Conservation (phyloP, 306 rosid species). For the Quercus wislizeni region DNA sequence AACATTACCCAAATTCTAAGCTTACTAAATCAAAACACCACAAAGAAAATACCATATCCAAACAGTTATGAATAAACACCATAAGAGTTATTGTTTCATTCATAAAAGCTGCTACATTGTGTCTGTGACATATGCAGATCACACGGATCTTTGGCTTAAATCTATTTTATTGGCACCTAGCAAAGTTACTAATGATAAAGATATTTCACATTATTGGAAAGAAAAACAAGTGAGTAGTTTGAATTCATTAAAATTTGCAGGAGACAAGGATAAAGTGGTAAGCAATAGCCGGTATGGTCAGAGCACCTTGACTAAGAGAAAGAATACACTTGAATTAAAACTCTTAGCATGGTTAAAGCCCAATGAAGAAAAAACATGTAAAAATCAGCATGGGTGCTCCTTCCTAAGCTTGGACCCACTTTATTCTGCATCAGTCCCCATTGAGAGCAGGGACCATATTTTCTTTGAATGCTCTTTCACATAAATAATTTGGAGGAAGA, state of each 20-base stretch:
- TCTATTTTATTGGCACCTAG: background rate
- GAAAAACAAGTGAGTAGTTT: background rate
- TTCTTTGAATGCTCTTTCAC: too few species aligned
- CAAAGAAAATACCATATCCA: conserved; percentile 1
- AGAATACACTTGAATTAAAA: background rate
- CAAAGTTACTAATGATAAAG: background rate
- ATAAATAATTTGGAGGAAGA: too few species aligned
- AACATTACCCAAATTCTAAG: background rate
- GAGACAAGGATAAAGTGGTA: background rate
- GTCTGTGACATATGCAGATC: background rate
- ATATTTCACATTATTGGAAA: background rate
- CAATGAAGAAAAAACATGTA: background rate
- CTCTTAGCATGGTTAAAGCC: background rate
- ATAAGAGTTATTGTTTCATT: background rate
- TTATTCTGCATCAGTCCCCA: background rate
- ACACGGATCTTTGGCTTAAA: background rate
- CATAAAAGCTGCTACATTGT: background rate
- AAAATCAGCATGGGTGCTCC: background rate
- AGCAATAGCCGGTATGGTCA: background rate
- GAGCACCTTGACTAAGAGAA: background rate
- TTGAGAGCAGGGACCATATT: too few species aligned
- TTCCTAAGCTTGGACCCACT: background rate
- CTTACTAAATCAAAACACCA: background rate
- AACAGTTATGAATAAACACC: background rate
- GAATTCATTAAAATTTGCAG: conserved; percentile 1